These are phyloP conservation scores for Diplodia intermedia DNA, from an alignment of 2,329 filamentous ascomycete species.

Conservation along the genomic window DNA sequence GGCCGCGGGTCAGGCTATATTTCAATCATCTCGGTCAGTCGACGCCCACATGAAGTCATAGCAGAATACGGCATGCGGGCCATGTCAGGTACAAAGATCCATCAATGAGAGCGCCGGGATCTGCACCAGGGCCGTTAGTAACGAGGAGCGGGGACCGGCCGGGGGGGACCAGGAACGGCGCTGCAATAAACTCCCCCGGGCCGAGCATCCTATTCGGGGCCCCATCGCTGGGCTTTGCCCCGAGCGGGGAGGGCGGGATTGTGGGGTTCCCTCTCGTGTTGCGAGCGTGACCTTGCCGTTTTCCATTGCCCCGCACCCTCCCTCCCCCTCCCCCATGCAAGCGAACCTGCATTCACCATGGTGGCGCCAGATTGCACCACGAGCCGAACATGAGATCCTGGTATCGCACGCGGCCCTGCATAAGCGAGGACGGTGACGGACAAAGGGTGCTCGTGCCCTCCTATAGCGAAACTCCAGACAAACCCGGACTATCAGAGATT, in stretches of 20 bases:
- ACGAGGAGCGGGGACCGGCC: not conserved
- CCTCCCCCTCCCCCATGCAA: not conserved
- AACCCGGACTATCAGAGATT: not conserved
- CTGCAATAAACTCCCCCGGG: not conserved
- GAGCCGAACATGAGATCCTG: not conserved
- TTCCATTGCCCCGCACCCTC: conserved; percentile 14
- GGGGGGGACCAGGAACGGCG: not conserved
- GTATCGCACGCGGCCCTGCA: not conserved
- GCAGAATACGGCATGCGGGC: conserved; percentile 24
- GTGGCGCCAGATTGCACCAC: conserved; percentile 23
- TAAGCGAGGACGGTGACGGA: not conserved
- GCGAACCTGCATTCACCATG: conserved; percentile 22
- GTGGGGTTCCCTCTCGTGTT: conserved; percentile 15
- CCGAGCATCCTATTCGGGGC: conserved; percentile 7
- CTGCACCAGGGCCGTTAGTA: not conserved
- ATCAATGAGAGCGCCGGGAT: conserved; percentile 27
- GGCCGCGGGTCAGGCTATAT: not conserved
- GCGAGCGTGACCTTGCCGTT: not conserved
- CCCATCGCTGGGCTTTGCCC: conserved; percentile 21
- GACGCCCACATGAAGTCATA: conserved; percentile 22
- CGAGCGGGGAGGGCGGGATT: conserved; percentile 1
- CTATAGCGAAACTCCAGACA: not conserved
- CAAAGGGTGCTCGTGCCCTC: not conserved
- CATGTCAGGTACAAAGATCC: conserved; percentile 22
- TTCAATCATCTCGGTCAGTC: not conserved